Base-by-base conservation (phyloP, 148 eudicot species). In the Nepenthes mirabilis region DNA sequence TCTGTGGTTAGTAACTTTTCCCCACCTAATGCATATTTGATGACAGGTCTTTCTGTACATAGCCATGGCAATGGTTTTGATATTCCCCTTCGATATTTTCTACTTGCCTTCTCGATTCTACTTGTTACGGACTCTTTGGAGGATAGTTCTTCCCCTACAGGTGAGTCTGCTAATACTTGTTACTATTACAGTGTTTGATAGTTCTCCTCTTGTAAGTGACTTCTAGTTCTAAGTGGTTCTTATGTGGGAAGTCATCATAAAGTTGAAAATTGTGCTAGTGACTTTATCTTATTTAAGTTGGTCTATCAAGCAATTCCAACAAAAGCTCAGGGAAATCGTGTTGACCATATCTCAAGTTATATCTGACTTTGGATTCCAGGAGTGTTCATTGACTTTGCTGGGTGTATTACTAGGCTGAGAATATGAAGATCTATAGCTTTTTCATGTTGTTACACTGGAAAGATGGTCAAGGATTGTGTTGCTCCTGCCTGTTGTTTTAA, bases 81-180 rank as follows among this genome's bases (percentile, higher is more conserved):
- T 94, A 69, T 89, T 76, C 70, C 99, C 99, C 9, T 94, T 89
- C 60, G 97, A 94, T 74, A 83, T 94, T 32, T 94, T 89, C 72
- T 84, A 79, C 69, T 78, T 94, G 63, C 82, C 99, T 3, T 77
- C 99, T 36, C 91, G 97, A 52, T 94, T 78, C 79, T 89, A 78
- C 83, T 61, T 94, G 4, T 61, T 94, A 69, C 79, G 85, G 80
- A 94, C 99, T 64, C 77, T 86, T 65, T 94, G 99, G 99, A 78
- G 97, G 75, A 86, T 94, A 74, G 70, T 84, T 60, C 78, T 94
- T 68, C 99, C 99, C 57, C 73, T 94, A 43, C 99, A 94, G 99
- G 99, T 78, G 79, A 84, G 93, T 86, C 9, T n/a, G 23, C 36
- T 47, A 6, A 47, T 11, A 13, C 34, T 14, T 35, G 11, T 6